These are phyloP conservation scores for Neurospora sp. DNA, from an alignment of 495 filamentous ascomycete species.

Conservation along the genomic window DNA sequence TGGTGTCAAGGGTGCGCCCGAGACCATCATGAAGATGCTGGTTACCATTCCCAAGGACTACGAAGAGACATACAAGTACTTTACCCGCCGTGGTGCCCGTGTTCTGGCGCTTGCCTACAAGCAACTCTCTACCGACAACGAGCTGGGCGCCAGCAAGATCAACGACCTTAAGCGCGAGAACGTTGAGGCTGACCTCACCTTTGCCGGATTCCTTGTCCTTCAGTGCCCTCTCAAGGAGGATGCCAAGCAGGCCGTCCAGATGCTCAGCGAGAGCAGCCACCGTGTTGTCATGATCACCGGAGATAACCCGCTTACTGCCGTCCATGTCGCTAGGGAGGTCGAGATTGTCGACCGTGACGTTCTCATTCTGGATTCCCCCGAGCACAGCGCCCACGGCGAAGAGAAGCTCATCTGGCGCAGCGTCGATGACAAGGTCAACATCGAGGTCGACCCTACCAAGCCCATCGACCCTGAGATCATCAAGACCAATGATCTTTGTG, in stretches of 20 bases:
- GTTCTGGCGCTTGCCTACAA: conserved; percentile 93
- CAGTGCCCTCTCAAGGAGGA: conserved; percentile 96
- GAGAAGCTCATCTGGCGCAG: conserved; percentile 86
- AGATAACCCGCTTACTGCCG: conserved; percentile 93
- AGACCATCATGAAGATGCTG: conserved; percentile 91
- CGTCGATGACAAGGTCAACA: conserved; percentile 79
- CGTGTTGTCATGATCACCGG: conserved; percentile 99
- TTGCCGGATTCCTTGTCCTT: conserved; percentile 92
- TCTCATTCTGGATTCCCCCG: conserved; percentile 87
- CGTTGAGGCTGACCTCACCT: conserved; percentile 74
- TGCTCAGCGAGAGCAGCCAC: conserved; percentile 98
- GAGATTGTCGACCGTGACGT: conserved; percentile 97
- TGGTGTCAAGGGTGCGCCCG: conserved; percentile 91
- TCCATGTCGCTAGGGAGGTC: conserved; percentile 90
- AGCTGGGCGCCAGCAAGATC: conserved; percentile 72
- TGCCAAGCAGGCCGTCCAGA: conserved; percentile 82
- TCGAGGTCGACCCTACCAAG: conserved; percentile 77
- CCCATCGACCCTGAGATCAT: conserved; percentile 76
- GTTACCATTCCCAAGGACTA: conserved; percentile 75
- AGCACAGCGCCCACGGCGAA: conserved; percentile 67
- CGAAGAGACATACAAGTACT: conserved; percentile 97
- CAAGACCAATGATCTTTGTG: conserved; percentile 81
- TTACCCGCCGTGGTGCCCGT: conserved; percentile 87
- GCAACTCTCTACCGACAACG: conserved; percentile 67
- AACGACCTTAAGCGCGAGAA: conserved; percentile 89